phyloP scores from a whole-genome alignment of 2,329 filamentous ascomycete species.

The Colletotrichum sp. region DNA sequence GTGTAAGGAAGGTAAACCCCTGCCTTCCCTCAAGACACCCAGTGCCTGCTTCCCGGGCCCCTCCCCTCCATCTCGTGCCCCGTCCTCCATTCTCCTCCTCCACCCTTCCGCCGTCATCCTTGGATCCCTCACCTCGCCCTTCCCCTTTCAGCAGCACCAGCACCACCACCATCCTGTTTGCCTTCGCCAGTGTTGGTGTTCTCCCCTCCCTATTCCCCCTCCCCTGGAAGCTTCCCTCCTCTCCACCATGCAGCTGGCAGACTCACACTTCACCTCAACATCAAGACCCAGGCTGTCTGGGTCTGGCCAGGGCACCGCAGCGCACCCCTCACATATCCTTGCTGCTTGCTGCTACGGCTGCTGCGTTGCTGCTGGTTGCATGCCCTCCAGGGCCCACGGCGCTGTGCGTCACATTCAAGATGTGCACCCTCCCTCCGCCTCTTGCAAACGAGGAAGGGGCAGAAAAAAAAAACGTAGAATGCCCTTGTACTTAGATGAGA shows the following conservation, averaged over 20 bases:
- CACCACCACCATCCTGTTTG: neutral
- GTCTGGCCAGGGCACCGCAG: neutral
- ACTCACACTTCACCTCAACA: neutral
- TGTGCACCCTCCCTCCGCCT: neutral
- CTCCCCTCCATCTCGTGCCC: neutral
- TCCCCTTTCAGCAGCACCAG: neutral
- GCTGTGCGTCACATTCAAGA: conserved; percentile 12
- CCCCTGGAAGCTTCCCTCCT: neutral
- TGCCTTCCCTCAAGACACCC: neutral
- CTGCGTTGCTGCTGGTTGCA: neutral
- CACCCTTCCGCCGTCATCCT: neutral
- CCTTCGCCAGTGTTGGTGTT: neutral
- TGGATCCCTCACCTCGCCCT: neutral
- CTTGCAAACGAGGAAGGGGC: neutral
- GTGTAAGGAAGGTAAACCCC: neutral
- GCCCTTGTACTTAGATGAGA: conserved; percentile 7
- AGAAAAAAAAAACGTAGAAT: neutral
- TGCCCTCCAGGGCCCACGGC: neutral
- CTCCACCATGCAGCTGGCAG: neutral
- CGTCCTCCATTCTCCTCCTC: neutral
- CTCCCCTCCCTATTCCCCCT: neutral
- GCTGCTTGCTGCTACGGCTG: neutral
- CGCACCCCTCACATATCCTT: neutral
- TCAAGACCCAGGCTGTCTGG: neutral
- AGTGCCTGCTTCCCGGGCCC: conserved; percentile 2